Base-by-base conservation (phyloP, 306 rosid species). In the Acacia confusa region DNA sequence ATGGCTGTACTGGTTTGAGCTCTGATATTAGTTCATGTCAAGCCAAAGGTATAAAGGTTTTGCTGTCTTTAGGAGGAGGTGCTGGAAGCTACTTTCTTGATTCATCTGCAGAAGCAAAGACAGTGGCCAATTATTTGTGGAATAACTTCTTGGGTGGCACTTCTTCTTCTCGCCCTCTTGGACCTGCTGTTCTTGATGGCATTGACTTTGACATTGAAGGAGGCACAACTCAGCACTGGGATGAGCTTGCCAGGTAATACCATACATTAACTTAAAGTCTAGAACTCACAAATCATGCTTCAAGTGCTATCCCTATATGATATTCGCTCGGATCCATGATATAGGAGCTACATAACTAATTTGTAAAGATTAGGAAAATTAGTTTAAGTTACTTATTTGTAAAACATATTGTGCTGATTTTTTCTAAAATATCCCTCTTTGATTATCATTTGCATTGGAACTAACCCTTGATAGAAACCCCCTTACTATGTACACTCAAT, bases 51-150 rank as follows among this genome's bases (percentile, higher is more conserved):
- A 75, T 89, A 11, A 78, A 84, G 48, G 88, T 88, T 7, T 34
- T 89, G 82, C 50, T 89, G 6, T 89, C 92, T 3, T 17, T 89
- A 12, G 90, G 92, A 40, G 90, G 90, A 47, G 77, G 79, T 0
- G 68, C 63, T 12, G 88, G 89, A 25, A 78, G 82, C 78, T 82
- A 89, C 81, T 57, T 28, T 1, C 79, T 89, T 25, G 32, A 74
- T 61, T 84, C 89, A 1, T 7, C 80, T 19, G 68, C 44, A 15
- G 86, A 88, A 32, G 88, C 87, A 9, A 64, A 30, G n/a, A 36
- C 72, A 43, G 88, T 85, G 4, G 83, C 88, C 0, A 74, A 75
- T 47, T 85, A 85, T 55, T 85, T 85, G 24, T 85, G 83, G 85
- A 85, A 82, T 70, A 87, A 85, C 67, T 87, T 82, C 64, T 70